Percentiles rank a stretch among this genome's conserved stretches.
These are phyloP conservation scores for Aspergillus awamori DNA, from an alignment of 2,329 filamentous ascomycete species.

Conservation along the genomic window DNA sequence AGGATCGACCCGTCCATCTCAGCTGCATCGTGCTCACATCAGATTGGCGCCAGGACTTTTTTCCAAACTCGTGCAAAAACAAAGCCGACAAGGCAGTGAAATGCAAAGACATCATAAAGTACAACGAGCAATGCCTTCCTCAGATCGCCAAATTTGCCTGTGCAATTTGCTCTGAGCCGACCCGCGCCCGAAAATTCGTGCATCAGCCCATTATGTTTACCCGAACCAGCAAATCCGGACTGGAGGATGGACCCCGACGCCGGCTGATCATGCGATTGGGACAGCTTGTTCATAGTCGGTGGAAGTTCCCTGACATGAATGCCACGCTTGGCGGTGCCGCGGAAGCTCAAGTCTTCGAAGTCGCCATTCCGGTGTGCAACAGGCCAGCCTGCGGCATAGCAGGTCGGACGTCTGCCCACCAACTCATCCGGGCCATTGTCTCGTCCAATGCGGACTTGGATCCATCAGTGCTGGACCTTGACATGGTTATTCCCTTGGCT, in stretches of 20 bases:
- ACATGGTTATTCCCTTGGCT: background rate
- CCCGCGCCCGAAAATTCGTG: background rate
- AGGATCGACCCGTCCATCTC: background rate
- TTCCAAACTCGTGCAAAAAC: background rate
- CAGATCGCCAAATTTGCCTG: background rate
- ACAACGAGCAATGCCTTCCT: background rate
- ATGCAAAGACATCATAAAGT: background rate
- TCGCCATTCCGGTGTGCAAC: background rate
- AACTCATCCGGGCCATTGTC: background rate
- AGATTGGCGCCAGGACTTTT: background rate
- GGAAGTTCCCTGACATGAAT: background rate
- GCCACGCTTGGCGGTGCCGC: background rate
- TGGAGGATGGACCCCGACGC: background rate
- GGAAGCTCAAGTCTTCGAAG: background rate
- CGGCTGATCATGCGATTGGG: background rate
- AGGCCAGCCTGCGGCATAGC: background rate
- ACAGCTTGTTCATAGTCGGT: background rate
- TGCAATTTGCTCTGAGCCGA: background rate
- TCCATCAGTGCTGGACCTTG: background rate
- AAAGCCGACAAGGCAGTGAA: background rate
- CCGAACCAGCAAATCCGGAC: background rate
- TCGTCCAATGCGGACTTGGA: background rate
- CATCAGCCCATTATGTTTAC: background rate
- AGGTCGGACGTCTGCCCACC: background rate
- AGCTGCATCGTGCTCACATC: background rate